phyloP scores from a whole-genome alignment of 176 grass and related monocot genomes.

The Phoenix dactylifera region DNA sequence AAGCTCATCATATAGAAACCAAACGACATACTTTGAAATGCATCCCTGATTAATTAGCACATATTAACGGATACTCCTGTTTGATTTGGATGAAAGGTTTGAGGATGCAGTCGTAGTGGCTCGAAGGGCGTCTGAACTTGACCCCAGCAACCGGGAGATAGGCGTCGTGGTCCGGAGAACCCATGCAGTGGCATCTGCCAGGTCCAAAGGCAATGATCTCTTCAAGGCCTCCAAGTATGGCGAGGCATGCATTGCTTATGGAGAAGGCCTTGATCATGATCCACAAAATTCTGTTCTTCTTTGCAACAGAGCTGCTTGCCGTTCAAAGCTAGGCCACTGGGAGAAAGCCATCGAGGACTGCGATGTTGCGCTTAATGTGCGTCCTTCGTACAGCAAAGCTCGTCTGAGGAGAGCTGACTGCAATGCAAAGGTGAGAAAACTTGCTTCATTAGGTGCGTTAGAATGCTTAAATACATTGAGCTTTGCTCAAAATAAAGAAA shows the following conservation, averaged over 20 bases:
- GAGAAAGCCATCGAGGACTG: conserved; percentile 93
- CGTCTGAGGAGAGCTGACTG: conserved; percentile 73
- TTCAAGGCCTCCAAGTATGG: conserved; percentile 68
- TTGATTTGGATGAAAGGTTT: conserved; percentile 31
- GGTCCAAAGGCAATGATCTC: conserved; percentile 73
- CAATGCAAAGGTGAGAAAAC: conserved; percentile 59
- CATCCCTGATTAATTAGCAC: background rate
- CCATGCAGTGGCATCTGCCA: conserved; percentile 43
- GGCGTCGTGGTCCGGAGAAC: conserved; percentile 32
- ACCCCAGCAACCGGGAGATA: conserved; percentile 65
- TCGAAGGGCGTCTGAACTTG: conserved; percentile 63
- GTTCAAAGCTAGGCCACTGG: conserved; percentile 58
- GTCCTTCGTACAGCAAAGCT: conserved; percentile 84
- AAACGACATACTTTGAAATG: too few relatives aligned
- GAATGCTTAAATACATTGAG: too few relatives aligned
- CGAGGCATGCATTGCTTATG: conserved; percentile 70
- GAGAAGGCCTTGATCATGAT: conserved; percentile 58
- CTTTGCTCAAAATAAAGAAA: too few relatives aligned
- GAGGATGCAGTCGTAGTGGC: conserved; percentile 58
- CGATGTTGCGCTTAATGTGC: conserved; percentile 47
- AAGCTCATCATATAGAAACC: too few relatives aligned
- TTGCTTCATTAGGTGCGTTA: too few relatives aligned
- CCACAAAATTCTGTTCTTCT: conserved; percentile 59
- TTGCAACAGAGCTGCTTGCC: conserved; percentile 80
- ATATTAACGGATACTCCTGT: background rate